Evolutionary conservation across 192 early-diverging fungal species (phyloP).

Genomic region (Phycomyces nitens): DNA sequence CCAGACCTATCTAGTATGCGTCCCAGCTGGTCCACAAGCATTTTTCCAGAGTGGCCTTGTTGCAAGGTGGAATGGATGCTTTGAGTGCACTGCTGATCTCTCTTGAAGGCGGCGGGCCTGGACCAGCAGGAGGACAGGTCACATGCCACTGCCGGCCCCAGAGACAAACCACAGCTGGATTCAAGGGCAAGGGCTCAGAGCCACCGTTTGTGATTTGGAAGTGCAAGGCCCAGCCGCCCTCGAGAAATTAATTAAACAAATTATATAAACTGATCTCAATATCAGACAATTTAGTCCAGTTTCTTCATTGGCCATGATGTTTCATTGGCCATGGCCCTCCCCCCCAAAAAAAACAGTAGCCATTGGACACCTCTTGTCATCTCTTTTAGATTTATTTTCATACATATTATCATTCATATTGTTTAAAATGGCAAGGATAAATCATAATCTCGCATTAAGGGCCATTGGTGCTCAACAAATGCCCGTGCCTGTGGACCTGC

Average conservation of each 20-base stretch:
- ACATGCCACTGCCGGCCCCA: conserved; percentile 33
- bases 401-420: too few species aligned
- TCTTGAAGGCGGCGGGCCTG: not conserved
- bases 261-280: too few species aligned
- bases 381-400: conserved; percentile 2
- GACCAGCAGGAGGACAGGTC: not conserved
- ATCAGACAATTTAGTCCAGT: too few species aligned
- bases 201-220: conserved; percentile 37
- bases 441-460: not conserved
- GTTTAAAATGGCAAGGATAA: not conserved
- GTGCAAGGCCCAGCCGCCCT: conserved; percentile 29
- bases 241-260: conserved; percentile 7
- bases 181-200: conserved; percentile 36
- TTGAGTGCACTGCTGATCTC: conserved; percentile 17
- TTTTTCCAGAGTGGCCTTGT: conserved; percentile 43
- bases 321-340: too few species aligned
- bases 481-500: not conserved
- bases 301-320: not conserved
- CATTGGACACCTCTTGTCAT: too few species aligned
- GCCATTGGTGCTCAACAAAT: too few species aligned
- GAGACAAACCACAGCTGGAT: conserved; percentile 32
- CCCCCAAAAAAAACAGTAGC: too few species aligned
- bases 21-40: conserved; percentile 38
- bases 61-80: conserved; percentile 53
- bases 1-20: too few species aligned